Base-by-base conservation (phyloP, 495 filamentous ascomycete species). In the Xylaria longipes region DNA sequence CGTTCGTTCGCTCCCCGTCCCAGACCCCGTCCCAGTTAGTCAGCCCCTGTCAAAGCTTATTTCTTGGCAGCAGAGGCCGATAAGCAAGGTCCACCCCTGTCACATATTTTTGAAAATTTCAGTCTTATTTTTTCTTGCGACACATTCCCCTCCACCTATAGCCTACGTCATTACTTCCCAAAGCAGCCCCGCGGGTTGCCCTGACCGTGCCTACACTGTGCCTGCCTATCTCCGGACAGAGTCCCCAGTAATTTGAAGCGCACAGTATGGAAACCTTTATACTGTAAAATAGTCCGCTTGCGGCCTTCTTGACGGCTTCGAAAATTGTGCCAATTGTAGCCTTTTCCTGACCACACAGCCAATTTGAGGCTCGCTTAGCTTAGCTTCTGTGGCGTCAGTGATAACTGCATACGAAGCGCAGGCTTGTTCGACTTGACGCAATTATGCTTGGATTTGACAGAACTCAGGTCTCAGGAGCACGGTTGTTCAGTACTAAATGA, bases 141-240 rank as follows among this genome's bases (percentile, higher is more conserved):
- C 17, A 66, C 5, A 37, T 35, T 31, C 66, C 66, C 52, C 66
- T 60, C 66, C 39, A 14, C 27, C 54, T 25, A 12, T 17, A 20
- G 35, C 37, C 14, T 69, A 69, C 66, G 66, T 69, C 66, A 69
- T 69, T 25, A 22, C 54, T 57, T 41, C 66, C 66, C 41, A 46
- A 69, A 69, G 43, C 66, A 37, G 66, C 54, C 37, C 50, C 41
- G 37, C 66, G 33, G 12, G 45, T 41, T 43, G 29, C 63, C n/a
- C 22, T 37, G 9, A 31, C 41, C 39, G 46, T 22, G 39, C 35
- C 35, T n/a, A 63, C 39, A 17, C 60, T 17, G 37, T 14, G 35
- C 15, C n/a, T 27, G 37, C 22, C 22, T 43, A 41, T 63, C 60
- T 63, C 60, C 60, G 60, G n/a, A 11, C 37, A n/a, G n/a, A n/a